Evolutionary conservation across 805 yeast genomes (phyloP).

Genomic region (Saccharomycopsis sp.): DNA sequence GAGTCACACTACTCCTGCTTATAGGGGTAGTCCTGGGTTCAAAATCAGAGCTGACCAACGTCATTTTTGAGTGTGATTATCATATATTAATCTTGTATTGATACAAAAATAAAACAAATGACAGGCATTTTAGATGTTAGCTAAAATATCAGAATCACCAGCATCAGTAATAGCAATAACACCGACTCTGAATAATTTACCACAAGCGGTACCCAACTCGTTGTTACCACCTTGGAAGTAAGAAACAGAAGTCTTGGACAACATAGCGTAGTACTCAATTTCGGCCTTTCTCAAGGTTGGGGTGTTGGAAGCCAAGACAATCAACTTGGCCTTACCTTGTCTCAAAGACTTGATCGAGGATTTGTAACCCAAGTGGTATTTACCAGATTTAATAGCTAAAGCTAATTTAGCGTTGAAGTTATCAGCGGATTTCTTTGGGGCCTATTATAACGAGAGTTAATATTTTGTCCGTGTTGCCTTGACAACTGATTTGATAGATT

Average conservation of each 20-base stretch:
- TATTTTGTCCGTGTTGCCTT: not conserved
- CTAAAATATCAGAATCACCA: slow-evolving; percentile 99
- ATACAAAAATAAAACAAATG: too few relatives aligned
- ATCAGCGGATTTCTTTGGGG: slow-evolving; percentile 94
- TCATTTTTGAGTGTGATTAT: too few relatives aligned
- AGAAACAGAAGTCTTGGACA: slow-evolving; percentile 92
- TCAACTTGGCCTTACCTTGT: slow-evolving; percentile 97
- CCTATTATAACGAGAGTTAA: slow-evolving; percentile 38
- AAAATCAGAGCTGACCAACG: too few relatives aligned
- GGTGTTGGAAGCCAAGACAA: slow-evolving; percentile 98
- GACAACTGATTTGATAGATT: not conserved
- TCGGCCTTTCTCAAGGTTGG: slow-evolving; percentile 99
- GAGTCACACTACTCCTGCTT: too few relatives aligned
- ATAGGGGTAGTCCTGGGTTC: too few relatives aligned
- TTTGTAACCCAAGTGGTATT: slow-evolving; percentile 99
- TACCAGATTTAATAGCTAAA: slow-evolving; percentile 98
- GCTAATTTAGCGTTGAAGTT: slow-evolving; percentile 97
- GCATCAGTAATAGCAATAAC: slow-evolving; percentile 93
- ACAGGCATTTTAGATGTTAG: slow-evolving; percentile 34
- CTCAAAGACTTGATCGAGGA: slow-evolving; percentile 97
- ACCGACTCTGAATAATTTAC: slow-evolving; percentile 99
- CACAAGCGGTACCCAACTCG: slow-evolving; percentile 99
- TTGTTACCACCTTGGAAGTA: slow-evolving; percentile 99
- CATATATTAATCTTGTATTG: too few relatives aligned
- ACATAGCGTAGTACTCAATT: slow-evolving; percentile 99